Base-by-base conservation (phyloP, 768 basidiomycete genomes). In the Agaricus sinodeliciosus region DNA sequence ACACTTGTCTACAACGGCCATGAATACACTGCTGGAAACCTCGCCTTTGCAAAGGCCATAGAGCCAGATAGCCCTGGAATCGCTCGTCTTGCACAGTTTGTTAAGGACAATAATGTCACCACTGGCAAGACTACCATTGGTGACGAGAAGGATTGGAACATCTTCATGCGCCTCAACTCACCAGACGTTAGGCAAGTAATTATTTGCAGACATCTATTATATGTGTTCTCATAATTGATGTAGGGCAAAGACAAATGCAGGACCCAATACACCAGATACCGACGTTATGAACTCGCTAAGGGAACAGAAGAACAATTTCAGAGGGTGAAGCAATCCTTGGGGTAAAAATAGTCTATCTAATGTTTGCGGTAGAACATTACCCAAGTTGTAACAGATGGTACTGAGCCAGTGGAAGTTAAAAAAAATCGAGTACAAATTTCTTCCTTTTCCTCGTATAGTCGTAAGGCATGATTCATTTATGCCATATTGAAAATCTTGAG, bases 101-200 rank as follows among this genome's bases (percentile, higher is more conserved):
- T 80, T 19, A 63, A 76, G 47, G 71, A 74, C 43, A 84, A 91
- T 61, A 62, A 74, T 51, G 67, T 81, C 42, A 92, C 87, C 3
- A 81, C 87, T 3, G 93, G 94, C 37, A 70, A 85, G 63, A 87
- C 88, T 11, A 96, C 93, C 0, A 94, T 98, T 46, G 88, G 80
- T 0, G 89, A 98, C 59, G 95, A 98, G 73, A 94, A 93, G 70
- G 73, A 82, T 57, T 94, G 90, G 90, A 98, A 98, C 68, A 84
- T 92, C 7, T 97, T 97, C 67, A 93, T 96, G 91, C 79, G 93
- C 15, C 69, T 93, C 9, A 69, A 75, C 4, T 80, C 72, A 56
- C 72, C 75, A 4, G 74, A 80, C 4, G 80, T 94, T 31, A 72
- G 73, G 90, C 91, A 59, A 55, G 82, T 72, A 11, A 27, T 5